phyloP scores from a whole-genome alignment of 805 yeast genomes.

The Ogataea pilisensis region DNA sequence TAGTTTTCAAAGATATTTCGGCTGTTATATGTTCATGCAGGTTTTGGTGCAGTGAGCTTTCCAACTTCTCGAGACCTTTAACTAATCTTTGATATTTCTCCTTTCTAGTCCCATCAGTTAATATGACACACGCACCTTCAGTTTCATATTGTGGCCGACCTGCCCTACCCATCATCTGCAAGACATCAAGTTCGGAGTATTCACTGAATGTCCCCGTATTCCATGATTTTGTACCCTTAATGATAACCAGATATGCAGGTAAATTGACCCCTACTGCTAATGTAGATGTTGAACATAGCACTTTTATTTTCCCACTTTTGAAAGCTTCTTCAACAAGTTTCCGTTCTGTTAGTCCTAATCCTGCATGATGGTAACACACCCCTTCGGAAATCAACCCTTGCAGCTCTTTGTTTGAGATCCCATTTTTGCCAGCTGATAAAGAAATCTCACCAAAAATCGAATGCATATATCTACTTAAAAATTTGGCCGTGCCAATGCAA shows the following conservation, averaged over 20 bases:
- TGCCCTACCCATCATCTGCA: conserved; percentile 66
- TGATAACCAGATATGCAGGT: conserved; percentile 55
- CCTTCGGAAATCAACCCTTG: conserved; percentile 29
- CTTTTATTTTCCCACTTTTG: conserved; percentile 36
- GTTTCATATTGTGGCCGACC: conserved; percentile 58
- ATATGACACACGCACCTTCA: conserved; percentile 45
- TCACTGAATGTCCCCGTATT: conserved; percentile 43
- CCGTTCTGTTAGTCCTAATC: conserved; percentile 46
- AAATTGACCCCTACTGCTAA: conserved; percentile 58
- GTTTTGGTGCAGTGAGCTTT: conserved; percentile 41
- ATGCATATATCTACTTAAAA: conserved; percentile 23
- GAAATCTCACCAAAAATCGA: neutral
- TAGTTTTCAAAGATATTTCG: conserved; percentile 40
- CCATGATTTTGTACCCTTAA: conserved; percentile 65
- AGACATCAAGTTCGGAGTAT: conserved; percentile 50
- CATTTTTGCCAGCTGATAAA: neutral
- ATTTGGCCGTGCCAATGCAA: conserved; percentile 43
- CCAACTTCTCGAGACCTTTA: conserved; percentile 40
- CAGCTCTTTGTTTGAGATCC: conserved; percentile 28
- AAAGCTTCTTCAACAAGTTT: conserved; percentile 41
- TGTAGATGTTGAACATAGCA: conserved; percentile 56
- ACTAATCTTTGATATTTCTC: conserved; percentile 38
- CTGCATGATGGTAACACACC: conserved; percentile 58
- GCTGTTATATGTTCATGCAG: conserved; percentile 40
- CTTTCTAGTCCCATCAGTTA: conserved; percentile 37